Evolutionary conservation across 306 rosid species (phyloP), one percentile per base, ranked within the genome.

Genomic region (Gastrolobium villosum): DNA sequence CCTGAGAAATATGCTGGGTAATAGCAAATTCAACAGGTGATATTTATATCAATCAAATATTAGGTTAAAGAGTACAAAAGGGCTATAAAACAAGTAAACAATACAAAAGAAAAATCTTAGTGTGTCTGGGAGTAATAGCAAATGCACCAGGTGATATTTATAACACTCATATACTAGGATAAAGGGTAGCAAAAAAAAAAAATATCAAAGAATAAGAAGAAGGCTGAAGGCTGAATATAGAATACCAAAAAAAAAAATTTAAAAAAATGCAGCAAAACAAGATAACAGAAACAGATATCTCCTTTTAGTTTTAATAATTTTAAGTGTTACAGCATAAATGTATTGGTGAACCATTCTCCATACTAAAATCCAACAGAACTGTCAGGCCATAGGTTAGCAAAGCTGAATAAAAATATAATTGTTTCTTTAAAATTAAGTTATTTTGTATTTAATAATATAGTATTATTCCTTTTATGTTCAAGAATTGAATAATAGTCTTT

Each of bases 281-380:
- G 54, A 36, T 30, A 57, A 56, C 0, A 72, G 37, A 45, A 32
- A 48, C 39, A 53, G 35, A 40, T 5, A 13, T 41, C 55, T 7
- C 20, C 30, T 41, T 41, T 61, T 62, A 60, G n/a, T 62, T 37
- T 30, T 52, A 43, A 60, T 5, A 13, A 61, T 63, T 70, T 70
- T 31, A 49, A 28, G 7, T 7, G 39, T 34, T 32, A 20, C 2
- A 41, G 26, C 41, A 50, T 37, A 43, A 54, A 44, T 55, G 65
- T 3, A 56, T 54, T 32, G 82, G 65, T 26, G 36, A 70, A 55
- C 48, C 15, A 65, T 68, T 35, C 28, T 62, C 41, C 75, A 55
- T 55, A 54, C 64, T 31, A 11, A 43, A 59, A 71, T 15, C 65
- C 36, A 63, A 77, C 67, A 36, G 36, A 34, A 70, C 5, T 2